phyloP scores from a whole-genome alignment of 2,329 filamentous ascomycete genomes.

The Elsinoe australis region DNA sequence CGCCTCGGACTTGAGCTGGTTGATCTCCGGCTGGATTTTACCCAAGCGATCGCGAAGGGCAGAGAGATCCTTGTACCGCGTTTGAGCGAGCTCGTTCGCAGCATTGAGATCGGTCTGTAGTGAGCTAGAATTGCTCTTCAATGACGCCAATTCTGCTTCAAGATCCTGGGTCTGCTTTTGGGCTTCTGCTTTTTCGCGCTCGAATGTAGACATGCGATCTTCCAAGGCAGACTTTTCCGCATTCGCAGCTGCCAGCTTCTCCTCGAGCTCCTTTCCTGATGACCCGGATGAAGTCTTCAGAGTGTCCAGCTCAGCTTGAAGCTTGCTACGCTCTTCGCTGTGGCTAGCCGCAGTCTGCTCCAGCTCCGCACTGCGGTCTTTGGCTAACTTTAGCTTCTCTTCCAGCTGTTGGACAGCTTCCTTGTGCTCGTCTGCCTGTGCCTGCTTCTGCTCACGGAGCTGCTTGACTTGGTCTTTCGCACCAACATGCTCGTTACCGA shows the following conservation, averaged over 20 bases:
- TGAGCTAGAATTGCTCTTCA: constrained; percentile 61
- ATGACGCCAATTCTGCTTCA: constrained; percentile 58
- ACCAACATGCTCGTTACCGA: constrained; percentile 77
- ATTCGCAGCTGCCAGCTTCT: constrained; percentile 39
- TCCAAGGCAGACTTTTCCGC: constrained; percentile 54
- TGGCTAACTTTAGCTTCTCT: constrained; percentile 38
- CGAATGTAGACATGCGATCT: constrained; percentile 57
- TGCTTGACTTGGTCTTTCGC: constrained; percentile 68
- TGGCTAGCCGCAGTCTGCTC: constrained; percentile 28
- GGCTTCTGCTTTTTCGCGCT: constrained; percentile 58
- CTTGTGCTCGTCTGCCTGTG: constrained; percentile 25
- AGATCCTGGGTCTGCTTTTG: constrained; percentile 50
- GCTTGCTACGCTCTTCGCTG: constrained; percentile 18
- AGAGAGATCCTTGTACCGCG: constrained; percentile 77
- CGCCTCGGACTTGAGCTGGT: constrained; percentile 68
- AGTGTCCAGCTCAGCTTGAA: constrained; percentile 19
- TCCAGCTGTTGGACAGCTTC: constrained; percentile 26
- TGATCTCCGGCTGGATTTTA: constrained; percentile 80
- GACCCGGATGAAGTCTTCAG: constrained; percentile 18
- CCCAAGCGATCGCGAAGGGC: constrained; percentile 72
- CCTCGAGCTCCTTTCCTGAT: constrained; percentile 54
- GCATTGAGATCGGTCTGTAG: constrained; percentile 79
- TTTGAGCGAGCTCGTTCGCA: constrained; percentile 77
- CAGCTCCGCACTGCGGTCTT: constrained; percentile 54
- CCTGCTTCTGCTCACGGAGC: constrained; percentile 55